Conservation (phyloP, 176 grass and related monocot genomes). For the Tillandsia fasciculata region DNA sequence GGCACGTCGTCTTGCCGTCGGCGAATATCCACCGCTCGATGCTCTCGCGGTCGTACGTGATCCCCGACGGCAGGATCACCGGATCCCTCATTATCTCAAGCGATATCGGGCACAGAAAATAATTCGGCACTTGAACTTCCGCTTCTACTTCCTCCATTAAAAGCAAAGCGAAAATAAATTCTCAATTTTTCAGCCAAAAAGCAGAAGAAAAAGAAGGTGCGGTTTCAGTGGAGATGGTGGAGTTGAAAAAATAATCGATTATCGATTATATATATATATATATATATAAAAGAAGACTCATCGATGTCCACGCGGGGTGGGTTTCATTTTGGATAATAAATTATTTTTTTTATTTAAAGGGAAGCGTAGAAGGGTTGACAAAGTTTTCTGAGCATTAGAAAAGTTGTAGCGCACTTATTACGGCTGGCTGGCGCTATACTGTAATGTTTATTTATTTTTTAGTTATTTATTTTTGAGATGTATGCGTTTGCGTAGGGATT, state of each 20-base stretch:
- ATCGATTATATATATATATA: too few relatives aligned
- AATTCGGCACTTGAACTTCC: constrained; percentile 50
- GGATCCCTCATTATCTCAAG: constrained; percentile 88
- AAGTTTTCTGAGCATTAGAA: constrained; percentile 2
- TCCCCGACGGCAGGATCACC: constrained; percentile 73
- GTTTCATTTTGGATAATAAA: background rate
- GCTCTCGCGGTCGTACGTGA: constrained; percentile 69
- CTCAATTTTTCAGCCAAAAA: background rate
- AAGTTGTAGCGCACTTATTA: background rate
- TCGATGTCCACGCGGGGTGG: constrained; percentile 17
- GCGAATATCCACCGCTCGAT: constrained; percentile 67
- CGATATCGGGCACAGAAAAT: constrained; percentile 94
- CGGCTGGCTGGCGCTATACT: constrained; percentile 37
- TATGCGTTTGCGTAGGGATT: constrained; percentile 28
- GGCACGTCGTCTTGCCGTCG: constrained; percentile 29
- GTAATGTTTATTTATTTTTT: constrained; percentile 19
- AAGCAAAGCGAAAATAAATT: background rate
- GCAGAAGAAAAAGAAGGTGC: constrained; percentile 2
- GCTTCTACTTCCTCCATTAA: constrained; percentile 14
- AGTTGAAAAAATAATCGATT: background rate
- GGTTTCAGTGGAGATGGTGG: constrained; percentile 15
- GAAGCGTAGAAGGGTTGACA: constrained; percentile 53
- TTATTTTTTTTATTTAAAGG: background rate
- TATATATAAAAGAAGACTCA: background rate
- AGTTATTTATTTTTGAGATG: constrained; percentile 34